phyloP scores from a whole-genome alignment of 2,329 filamentous ascomycete genomes.

The Claviceps sp. region DNA sequence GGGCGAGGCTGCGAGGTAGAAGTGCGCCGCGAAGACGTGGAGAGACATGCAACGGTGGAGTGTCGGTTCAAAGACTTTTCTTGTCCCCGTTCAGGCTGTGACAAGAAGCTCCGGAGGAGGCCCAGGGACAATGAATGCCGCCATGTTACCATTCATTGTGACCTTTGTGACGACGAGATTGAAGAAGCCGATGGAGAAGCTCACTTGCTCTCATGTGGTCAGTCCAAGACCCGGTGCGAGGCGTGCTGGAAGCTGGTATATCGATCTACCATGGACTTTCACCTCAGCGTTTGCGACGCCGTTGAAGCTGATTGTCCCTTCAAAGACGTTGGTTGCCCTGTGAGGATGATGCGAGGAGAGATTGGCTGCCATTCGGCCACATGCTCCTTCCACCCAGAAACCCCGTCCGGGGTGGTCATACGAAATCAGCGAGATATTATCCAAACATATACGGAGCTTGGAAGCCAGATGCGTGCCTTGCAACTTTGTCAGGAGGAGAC shows the following conservation, averaged over 20 bases:
- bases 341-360: conserved; percentile 19
- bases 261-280: conserved; percentile 31
- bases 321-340: conserved; percentile 22
- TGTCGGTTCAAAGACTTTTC: conserved; percentile 41
- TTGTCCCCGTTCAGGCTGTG: conserved; percentile 41
- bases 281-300: conserved; percentile 37
- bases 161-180: conserved; percentile 38
- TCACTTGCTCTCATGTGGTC: conserved; percentile 28
- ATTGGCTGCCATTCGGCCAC: conserved; percentile 31
- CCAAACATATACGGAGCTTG: conserved; percentile 23
- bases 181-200: conserved; percentile 28
- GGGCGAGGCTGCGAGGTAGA: conserved; percentile 35
- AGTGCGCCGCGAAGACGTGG: conserved; percentile 38
- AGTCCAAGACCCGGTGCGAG: conserved; percentile 34
- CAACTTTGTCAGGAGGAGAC: conserved; percentile 21
- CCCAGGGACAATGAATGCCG: conserved; percentile 39
- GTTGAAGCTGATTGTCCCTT: conserved; percentile 35
- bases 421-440: conserved; percentile 35
- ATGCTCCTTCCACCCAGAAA: conserved; percentile 38
- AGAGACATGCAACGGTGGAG: conserved; percentile 41
- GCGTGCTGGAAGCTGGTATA: conserved; percentile 33
- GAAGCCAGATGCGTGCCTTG: conserved; percentile 21
- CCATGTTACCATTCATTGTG: conserved; percentile 37
- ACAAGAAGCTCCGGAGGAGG: conserved; percentile 36
- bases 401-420: conserved; percentile 38